Percentiles rank a stretch among this genome's conserved stretches.
These are phyloP conservation scores for Xylaria scruposa DNA, from an alignment of 495 filamentous ascomycete genomes.

Conservation along the genomic window DNA sequence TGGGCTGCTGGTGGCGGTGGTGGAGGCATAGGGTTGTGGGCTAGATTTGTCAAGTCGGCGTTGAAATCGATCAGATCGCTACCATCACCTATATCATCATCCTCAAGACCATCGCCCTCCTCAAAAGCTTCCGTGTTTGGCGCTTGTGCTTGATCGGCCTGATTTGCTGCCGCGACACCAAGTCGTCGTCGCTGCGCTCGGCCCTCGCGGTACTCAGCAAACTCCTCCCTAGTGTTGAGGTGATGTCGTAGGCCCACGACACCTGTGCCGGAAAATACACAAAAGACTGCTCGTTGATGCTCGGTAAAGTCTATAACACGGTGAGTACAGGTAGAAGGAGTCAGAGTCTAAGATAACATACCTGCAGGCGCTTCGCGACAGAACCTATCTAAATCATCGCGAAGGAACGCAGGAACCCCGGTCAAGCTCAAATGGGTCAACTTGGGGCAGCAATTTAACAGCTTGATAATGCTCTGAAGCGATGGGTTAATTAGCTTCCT, in stretches of 20 bases:
- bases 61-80: conserved; percentile 48
- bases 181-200: conserved; percentile 15
- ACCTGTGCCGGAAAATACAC: conserved; percentile 91
- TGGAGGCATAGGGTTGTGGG: conserved; percentile 23
- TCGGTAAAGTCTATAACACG: conserved; percentile 84
- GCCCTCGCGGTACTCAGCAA: conserved; percentile 35
- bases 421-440: conserved; percentile 96
- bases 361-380: conserved; percentile 85
- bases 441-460: conserved; percentile 89
- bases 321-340: conserved; percentile 38
- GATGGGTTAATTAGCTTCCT: conserved; percentile 30
- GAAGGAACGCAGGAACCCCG: conserved; percentile 84
- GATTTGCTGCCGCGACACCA: conserved; percentile 18
- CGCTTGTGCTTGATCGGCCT: conserved; percentile 21
- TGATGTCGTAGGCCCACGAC: conserved; percentile 78
- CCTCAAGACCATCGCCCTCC: conserved; percentile 48
- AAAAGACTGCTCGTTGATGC: conserved; percentile 93
- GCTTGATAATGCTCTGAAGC: conserved; percentile 80
- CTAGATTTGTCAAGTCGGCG: conserved; percentile 25
- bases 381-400: conserved; percentile 77
- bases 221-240: conserved; percentile 64
- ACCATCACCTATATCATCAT: conserved; percentile 54
- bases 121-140: conserved; percentile 45
- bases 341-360: conserved; percentile 39
- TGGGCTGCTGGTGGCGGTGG: conserved; percentile 33